These are phyloP conservation scores for Malus domestica DNA, from an alignment of 306 rosid species.

Conservation along the genomic window DNA sequence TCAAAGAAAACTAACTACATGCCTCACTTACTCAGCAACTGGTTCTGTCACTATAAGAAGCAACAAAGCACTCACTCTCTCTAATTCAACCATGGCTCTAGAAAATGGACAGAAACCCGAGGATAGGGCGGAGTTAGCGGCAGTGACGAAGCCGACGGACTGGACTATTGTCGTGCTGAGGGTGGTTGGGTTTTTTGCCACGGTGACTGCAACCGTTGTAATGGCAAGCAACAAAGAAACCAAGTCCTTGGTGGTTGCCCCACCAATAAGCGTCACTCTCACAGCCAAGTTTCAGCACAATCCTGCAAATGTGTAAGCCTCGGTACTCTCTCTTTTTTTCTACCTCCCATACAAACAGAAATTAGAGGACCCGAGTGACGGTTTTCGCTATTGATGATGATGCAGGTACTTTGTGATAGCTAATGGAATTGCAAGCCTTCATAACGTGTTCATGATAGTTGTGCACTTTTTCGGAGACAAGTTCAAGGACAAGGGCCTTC, in stretches of 20 bases:
- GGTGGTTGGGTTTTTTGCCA: conserved; percentile 52
- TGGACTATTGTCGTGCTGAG: conserved; percentile 50
- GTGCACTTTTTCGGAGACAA: conserved; percentile 41
- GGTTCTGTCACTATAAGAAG: conserved; percentile 15
- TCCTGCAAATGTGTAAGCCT: conserved; percentile 81
- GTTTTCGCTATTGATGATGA: not conserved
- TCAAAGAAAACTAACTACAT: conserved; percentile 25
- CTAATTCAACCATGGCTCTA: conserved; percentile 25
- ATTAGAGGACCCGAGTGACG: not conserved
- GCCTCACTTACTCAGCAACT: conserved; percentile 30
- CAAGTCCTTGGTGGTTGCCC: conserved; percentile 57
- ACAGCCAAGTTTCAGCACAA: conserved; percentile 63
- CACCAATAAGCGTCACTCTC: conserved; percentile 36
- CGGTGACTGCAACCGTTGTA: conserved; percentile 62
- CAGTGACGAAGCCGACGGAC: conserved; percentile 14
- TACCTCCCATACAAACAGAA: not conserved
- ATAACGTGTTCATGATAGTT: conserved; percentile 61
- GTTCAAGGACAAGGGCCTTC: conserved; percentile 50
- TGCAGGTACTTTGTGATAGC: conserved; percentile 83
- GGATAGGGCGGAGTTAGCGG: not conserved
- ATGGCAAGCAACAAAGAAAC: conserved; percentile 77
- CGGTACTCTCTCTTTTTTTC: not conserved
- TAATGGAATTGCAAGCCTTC: conserved; percentile 63
- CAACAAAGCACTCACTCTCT: not conserved
- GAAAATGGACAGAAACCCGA: conserved; percentile 33